Evolutionary conservation across 495 filamentous ascomycete species (phyloP).

Genomic region (Aspergillus steynii): DNA sequence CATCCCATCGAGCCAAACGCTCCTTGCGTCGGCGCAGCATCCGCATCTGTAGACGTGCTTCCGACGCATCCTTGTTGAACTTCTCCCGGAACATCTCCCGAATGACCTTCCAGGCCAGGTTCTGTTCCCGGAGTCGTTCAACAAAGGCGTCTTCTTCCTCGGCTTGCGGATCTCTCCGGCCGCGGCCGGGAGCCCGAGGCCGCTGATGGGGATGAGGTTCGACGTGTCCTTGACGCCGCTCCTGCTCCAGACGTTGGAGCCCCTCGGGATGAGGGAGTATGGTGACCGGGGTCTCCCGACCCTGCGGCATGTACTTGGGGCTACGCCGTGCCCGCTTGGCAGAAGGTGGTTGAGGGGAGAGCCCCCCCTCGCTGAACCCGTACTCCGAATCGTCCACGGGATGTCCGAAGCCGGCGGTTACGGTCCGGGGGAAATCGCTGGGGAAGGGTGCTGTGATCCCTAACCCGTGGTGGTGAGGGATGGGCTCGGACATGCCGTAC

Average conservation of each 20-base stretch:
- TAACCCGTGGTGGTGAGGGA: constrained; percentile 34
- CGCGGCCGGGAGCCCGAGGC: constrained; percentile 42
- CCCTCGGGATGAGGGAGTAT: constrained; percentile 46
- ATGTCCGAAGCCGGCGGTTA: constrained; percentile 27
- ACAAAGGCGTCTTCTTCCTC: constrained; percentile 70
- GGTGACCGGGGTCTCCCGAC: constrained; percentile 32
- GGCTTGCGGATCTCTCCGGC: constrained; percentile 46
- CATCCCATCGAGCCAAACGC: constrained; percentile 61
- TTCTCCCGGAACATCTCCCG: constrained; percentile 62
- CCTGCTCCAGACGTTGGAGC: constrained; percentile 36
- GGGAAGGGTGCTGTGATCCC: constrained; percentile 43
- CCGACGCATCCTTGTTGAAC: constrained; percentile 63
- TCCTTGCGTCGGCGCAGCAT: constrained; percentile 66
- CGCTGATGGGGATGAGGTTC: constrained; percentile 31
- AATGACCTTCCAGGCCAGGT: constrained; percentile 69
- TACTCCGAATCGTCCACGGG: constrained; percentile 23
- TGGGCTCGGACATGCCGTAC: constrained; percentile 31
- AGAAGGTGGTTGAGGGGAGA: constrained; percentile 27
- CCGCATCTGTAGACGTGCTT: constrained; percentile 74
- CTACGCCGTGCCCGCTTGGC: constrained; percentile 32
- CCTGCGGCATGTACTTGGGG: constrained; percentile 23
- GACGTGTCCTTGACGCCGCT: constrained; percentile 30
- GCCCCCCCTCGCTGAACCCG: constrained; percentile 23
- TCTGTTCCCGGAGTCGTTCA: constrained; percentile 65
- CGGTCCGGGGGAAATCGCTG: constrained; percentile 31